Evolutionary conservation across 2,329 filamentous ascomycete genomes (phyloP).

Genomic region (Fusarium bactridioides): DNA sequence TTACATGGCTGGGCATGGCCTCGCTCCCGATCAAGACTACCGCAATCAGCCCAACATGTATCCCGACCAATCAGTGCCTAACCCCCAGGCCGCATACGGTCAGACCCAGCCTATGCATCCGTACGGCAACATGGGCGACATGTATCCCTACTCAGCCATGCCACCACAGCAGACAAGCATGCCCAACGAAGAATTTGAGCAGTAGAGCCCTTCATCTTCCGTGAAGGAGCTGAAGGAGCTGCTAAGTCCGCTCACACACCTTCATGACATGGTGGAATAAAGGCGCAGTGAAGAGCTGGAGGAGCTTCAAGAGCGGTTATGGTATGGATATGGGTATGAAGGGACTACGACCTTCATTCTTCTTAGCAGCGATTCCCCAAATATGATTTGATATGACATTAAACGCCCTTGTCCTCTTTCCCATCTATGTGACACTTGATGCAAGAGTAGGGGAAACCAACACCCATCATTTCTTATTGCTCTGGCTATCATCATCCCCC

Average conservation of each 20-base stretch:
- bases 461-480: neutral
- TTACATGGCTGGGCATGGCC: slow-evolving; percentile 70
- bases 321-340: neutral
- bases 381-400: neutral
- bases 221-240: neutral
- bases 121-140: slow-evolving; percentile 81
- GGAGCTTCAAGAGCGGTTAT: neutral
- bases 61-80: slow-evolving; percentile 77
- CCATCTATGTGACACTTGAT: neutral
- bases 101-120: slow-evolving; percentile 75
- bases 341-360: neutral
- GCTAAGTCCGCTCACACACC: neutral
- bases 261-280: neutral
- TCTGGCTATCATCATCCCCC: neutral
- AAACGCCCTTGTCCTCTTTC: neutral
- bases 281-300: neutral
- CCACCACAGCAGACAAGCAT: slow-evolving; percentile 79
- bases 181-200: slow-evolving; percentile 57
- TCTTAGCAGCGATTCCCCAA: neutral
- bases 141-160: slow-evolving; percentile 86
- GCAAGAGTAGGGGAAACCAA: neutral
- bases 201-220: slow-evolving; percentile 6
- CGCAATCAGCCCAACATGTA: slow-evolving; percentile 84
- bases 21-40: slow-evolving; percentile 79
- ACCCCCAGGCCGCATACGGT: slow-evolving; percentile 75